Base-by-base conservation (phyloP, 441 rosid species). In the Arabidopsis lyrata region DNA sequence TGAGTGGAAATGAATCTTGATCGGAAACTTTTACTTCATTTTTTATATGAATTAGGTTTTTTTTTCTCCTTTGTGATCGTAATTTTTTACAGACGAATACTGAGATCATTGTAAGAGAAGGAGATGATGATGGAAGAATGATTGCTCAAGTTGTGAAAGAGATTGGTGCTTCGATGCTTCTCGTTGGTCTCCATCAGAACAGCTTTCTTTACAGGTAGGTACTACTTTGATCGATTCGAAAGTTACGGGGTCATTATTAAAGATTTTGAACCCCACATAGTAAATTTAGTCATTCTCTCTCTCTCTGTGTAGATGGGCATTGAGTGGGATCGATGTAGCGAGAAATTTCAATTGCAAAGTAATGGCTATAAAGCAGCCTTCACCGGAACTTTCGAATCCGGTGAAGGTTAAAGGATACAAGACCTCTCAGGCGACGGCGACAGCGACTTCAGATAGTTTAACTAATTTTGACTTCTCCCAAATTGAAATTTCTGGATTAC, bases 201-300 rank as follows among this genome's bases (percentile, higher is more conserved):
- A 95, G 99, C 85, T 95, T 95, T 73, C 91, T 95, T n/a, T 83
- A 95, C 90, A 92, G 67, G 99, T 90, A 92, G 67, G 99, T 90
- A 72, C 81, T 35, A 12, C 52, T 65, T 0, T 65, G 76, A 71
- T 50, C 63, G 44, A 56, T 57, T 58, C 2, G 11, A 59, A 5
- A 50, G 2, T 60, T 52, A 52, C 15, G 53, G 69, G 77, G 73
- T 76, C 22, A 8, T 31, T 6, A 10, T 60, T 59, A 48, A 6
- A 57, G 10, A 24, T 52, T 50, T 10, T 5, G 18, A 53, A 31
- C 4, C 29, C 9, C 2, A 42, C n/a, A 7, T 11, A 1, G 8
- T 13, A 13, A 68, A 6, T 16, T 22, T 2, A 24, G 27, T 24
- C 27, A 24, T 24, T 24, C 27, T 0, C 4, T 24, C 20, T 0